A percentile compares a stretch with the other conserved stretches of the same genome.
phyloP scores from a whole-genome alignment of 2,329 filamentous ascomycete genomes.

The Diplocarpon mali region DNA sequence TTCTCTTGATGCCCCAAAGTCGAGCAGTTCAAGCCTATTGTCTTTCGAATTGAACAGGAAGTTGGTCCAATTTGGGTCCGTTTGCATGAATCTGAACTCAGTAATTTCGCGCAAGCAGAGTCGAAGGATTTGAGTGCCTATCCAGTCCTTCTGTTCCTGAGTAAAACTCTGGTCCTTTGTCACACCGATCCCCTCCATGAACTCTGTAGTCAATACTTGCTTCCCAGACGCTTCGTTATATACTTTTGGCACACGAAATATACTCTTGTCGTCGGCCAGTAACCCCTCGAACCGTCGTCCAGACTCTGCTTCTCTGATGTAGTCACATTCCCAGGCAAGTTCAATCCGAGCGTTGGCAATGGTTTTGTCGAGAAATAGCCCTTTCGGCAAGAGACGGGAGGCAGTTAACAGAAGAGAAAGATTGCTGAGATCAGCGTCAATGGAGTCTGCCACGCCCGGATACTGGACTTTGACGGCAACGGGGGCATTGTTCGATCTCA shows the following conservation, averaged over 20 bases:
- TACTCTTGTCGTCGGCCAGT: constrained; percentile 59
- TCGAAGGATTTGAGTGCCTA: constrained; percentile 84
- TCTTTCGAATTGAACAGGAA: constrained; percentile 75
- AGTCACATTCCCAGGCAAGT: constrained; percentile 95
- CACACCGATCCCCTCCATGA: constrained; percentile 76
- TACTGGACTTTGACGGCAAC: constrained; percentile 98
- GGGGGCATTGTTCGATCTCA: constrained; percentile 60
- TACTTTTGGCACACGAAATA: constrained; percentile 72
- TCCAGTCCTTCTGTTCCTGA: constrained; percentile 86
- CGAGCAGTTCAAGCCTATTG: constrained; percentile 74
- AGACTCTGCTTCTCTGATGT: constrained; percentile 76
- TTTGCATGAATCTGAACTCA: constrained; percentile 98
- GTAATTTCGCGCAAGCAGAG: constrained; percentile 87
- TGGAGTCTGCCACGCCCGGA: constrained; percentile 88
- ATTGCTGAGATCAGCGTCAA: constrained; percentile 93
- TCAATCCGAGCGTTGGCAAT: constrained; percentile 91
- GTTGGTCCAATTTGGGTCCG: constrained; percentile 98
- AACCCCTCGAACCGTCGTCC: constrained; percentile 66
- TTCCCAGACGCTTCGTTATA: constrained; percentile 70
- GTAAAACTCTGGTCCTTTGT: constrained; percentile 67
- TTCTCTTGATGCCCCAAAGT: constrained; percentile 87
- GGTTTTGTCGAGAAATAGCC: constrained; percentile 90
- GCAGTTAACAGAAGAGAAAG: constrained; percentile 83
- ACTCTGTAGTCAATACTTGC: constrained; percentile 86
- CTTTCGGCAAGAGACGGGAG: constrained; percentile 79